Base-by-base conservation (phyloP, 305 asterid genomes). In the Solanum hybrid region DNA sequence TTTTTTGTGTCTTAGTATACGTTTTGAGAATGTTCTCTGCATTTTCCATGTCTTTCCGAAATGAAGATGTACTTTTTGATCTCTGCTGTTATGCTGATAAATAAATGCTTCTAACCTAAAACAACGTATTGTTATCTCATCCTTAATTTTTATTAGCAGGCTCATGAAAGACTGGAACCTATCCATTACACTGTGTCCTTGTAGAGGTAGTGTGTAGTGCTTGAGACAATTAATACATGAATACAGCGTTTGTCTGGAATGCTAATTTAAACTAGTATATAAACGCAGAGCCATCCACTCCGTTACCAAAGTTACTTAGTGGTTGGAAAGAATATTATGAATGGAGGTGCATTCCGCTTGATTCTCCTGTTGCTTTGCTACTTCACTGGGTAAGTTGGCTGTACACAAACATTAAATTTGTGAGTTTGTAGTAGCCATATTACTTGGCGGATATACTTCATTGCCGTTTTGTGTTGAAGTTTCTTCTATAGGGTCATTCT, bases 301-400 rank as follows among this genome's bases (percentile, higher is more conserved):
- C 94, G 8, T 27, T 92, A 76, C 92, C 88, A 0, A 79, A 90
- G 90, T 76, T 86, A 88, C 91, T 96, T 79, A 87, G 91, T 39
- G 91, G 91, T 91, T 97, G 99, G 99, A 95, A 94, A 92, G 96
- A 96, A 68, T 95, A 96, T 93, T 97, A 94, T 85, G 94, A 96
- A 89, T 97, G 99, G 99, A 96, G 99, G 94, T 75, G 94, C 92
- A 94, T 97, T 91, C 97, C 98, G 15, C 93, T 95, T 51, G 45
- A 22, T 92, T 96, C 99, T 89, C 99, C 98, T 83, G 96, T 93
- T 91, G 97, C 98, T 91, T 91, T 96, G 91, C 97, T 97, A 93
- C 98, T 97, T 94, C 99, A 96, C 83, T 96, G 97, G 99, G 98
- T 97, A 95, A 87, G 96, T 79, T 85, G 36, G 88, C 68, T 90